Evolutionary conservation across 225 moss, liverwort and hornwort genomes (phyloP).

Genomic region (Pleurozium schreberi): DNA sequence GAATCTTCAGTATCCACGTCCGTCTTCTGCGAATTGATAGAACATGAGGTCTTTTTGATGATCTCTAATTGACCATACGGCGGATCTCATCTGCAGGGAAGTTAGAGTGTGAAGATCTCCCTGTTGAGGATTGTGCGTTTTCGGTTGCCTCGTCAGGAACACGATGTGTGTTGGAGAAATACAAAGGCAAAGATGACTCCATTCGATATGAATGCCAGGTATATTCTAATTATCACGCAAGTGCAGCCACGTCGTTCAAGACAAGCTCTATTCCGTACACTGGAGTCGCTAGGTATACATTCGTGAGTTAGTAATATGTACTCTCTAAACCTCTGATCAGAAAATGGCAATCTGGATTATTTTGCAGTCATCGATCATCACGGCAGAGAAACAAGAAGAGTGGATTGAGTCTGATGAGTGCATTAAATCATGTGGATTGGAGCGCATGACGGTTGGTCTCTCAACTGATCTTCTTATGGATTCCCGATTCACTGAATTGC

Average conservation of each 20-base stretch:
- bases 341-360: not conserved
- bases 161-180: not conserved
- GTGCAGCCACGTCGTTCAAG: not conserved
- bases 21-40: not conserved
- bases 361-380: constrained; percentile 70
- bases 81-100: constrained; percentile 30
- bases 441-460: constrained; percentile 64
- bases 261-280: not conserved
- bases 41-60: not conserved
- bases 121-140: constrained; percentile 62
- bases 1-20: not conserved
- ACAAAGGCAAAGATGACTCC: not conserved
- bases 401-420: constrained; percentile 92
- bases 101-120: constrained; percentile 79
- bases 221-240: not conserved
- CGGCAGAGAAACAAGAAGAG: constrained; percentile 49
- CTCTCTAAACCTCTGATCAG: not conserved
- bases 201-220: not conserved
- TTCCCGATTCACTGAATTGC: constrained; percentile 35
- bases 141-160: not conserved
- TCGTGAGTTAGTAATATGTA: not conserved
- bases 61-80: not conserved
- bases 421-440: constrained; percentile 65
- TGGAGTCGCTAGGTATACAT: not conserved
- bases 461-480: constrained; percentile 74